Conservation (phyloP, 768 basidiomycete species). For the Leccinellum luteum region DNA sequence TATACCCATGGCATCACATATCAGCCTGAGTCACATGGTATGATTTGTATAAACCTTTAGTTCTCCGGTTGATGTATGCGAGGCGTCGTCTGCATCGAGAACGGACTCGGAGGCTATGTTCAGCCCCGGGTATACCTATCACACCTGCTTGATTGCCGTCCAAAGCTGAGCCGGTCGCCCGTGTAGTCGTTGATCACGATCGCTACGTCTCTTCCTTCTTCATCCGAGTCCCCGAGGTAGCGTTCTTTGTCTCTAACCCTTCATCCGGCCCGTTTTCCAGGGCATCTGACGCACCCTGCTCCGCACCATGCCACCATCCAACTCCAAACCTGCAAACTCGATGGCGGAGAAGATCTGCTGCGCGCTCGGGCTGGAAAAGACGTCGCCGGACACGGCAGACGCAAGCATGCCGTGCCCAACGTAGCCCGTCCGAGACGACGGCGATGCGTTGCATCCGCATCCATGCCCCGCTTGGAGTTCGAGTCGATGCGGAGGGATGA, state of each 20-base stretch:
- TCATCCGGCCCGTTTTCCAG: no score
- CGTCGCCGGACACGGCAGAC: conserved; percentile 58
- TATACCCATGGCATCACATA: no score
- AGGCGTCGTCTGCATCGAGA: no score
- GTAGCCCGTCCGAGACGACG: conserved; percentile 48
- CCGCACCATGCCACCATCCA: not conserved
- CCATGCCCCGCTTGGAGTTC: no score
- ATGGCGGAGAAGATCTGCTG: conserved; percentile 52
- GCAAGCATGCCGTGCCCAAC: conserved; percentile 56
- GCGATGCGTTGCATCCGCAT: conserved; percentile 26
- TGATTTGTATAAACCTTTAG: no score
- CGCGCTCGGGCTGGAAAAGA: conserved; percentile 63
- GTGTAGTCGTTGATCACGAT: conserved; percentile 51
- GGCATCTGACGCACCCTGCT: not conserved
- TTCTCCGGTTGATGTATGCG: no score
- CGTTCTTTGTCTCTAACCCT: no score
- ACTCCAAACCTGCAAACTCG: conserved; percentile 37
- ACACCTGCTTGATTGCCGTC: conserved; percentile 55
- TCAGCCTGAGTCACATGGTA: no score
- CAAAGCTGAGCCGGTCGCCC: conserved; percentile 58
- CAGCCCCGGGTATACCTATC: conserved; percentile 31
- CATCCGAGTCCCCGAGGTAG: no score
- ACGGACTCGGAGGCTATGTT: no score
- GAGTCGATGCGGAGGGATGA: conserved; percentile 13
- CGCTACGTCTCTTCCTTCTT: conserved; percentile 19